These are phyloP conservation scores for Pythium angustatum DNA, from an alignment of 352 stramenopile genomes.

Conservation along the genomic window DNA sequence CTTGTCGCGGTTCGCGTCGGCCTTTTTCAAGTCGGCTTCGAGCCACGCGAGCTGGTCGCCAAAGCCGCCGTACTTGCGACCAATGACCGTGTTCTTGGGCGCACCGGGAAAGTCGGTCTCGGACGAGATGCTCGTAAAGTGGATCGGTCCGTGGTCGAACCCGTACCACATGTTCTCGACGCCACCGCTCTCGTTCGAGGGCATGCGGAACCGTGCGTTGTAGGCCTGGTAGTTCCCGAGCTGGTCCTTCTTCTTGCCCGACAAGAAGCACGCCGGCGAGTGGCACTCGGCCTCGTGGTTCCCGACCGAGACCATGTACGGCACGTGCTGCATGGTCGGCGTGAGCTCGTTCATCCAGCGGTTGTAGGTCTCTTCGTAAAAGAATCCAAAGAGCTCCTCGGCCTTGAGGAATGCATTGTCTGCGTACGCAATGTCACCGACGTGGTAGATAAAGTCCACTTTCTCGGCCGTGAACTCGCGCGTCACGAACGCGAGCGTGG, in stretches of 20 bases:
- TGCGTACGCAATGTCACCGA: conserved; percentile 70
- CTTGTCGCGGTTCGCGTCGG: conserved; percentile 42
- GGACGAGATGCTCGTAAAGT: conserved; percentile 84
- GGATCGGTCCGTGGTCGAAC: conserved; percentile 80
- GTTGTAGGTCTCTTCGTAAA: conserved; percentile 89
- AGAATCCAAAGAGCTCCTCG: conserved; percentile 52
- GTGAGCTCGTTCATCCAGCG: conserved; percentile 74
- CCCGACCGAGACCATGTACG: conserved; percentile 84
- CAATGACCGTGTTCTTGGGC: conserved; percentile 44
- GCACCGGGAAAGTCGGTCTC: conserved; percentile 68
- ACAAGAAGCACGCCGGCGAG: conserved; percentile 63
- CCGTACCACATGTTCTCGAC: conserved; percentile 88
- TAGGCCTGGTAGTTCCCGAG: conserved; percentile 85
- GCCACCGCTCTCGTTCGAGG: conserved; percentile 56
- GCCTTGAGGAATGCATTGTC: conserved; percentile 28
- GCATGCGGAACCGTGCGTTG: conserved; percentile 88
- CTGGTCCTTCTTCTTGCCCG: conserved; percentile 43
- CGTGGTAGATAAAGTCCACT: conserved; percentile 68
- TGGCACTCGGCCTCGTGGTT: conserved; percentile 91
- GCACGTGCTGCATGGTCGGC: conserved; percentile 51
- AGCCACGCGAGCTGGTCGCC: conserved; percentile 56
- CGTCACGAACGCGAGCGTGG: conserved; percentile 47
- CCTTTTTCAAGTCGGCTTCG: conserved; percentile 48
- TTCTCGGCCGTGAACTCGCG: conserved; percentile 29
- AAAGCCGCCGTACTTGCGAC: conserved; percentile 43